Evolutionary conservation across 169 alveolate species (phyloP).

Genomic region (Ichthyophthirius multifiliis): DNA sequence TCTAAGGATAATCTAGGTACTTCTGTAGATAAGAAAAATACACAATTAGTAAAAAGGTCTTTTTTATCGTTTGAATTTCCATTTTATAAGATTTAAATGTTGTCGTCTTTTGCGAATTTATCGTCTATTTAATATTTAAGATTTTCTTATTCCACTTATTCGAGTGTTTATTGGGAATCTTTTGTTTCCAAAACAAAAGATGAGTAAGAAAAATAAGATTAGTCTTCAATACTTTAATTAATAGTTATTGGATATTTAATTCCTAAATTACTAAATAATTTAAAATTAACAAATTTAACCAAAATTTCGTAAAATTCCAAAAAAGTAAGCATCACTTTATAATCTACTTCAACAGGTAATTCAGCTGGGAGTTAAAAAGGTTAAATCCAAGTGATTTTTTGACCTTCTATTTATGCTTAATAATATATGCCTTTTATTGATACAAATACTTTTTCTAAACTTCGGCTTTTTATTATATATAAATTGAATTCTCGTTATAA

Average conservation of each 20-base stretch:
- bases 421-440: slow-evolving; percentile 98
- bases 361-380: slow-evolving; percentile 97
- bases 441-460: slow-evolving; percentile 88
- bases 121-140: slow-evolving; percentile 58
- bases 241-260: slow-evolving; percentile 79
- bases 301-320: slow-evolving; percentile 91
- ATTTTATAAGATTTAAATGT: slow-evolving; percentile 58
- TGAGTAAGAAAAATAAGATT: slow-evolving; percentile 1
- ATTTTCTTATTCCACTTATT: slow-evolving; percentile 22
- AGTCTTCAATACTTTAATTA: neutral
- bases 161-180: slow-evolving; percentile 22
- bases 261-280: slow-evolving; percentile 87
- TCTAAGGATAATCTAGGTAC: slow-evolving; percentile 91
- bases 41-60: slow-evolving; percentile 79
- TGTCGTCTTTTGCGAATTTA: slow-evolving; percentile 62
- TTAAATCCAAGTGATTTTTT: slow-evolving; percentile 95
- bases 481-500: slow-evolving; percentile 86
- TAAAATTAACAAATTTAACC: slow-evolving; percentile 90
- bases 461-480: slow-evolving; percentile 72
- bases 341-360: slow-evolving; percentile 95
- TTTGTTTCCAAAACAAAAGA: neutral
- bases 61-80: slow-evolving; percentile 50
- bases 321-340: slow-evolving; percentile 93
- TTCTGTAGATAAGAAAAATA: slow-evolving; percentile 89
- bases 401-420: slow-evolving; percentile 94